These are phyloP conservation scores for Dillenia suffruticosa DNA, from an alignment of 164 flowering plant species.

Conservation along the genomic window DNA sequence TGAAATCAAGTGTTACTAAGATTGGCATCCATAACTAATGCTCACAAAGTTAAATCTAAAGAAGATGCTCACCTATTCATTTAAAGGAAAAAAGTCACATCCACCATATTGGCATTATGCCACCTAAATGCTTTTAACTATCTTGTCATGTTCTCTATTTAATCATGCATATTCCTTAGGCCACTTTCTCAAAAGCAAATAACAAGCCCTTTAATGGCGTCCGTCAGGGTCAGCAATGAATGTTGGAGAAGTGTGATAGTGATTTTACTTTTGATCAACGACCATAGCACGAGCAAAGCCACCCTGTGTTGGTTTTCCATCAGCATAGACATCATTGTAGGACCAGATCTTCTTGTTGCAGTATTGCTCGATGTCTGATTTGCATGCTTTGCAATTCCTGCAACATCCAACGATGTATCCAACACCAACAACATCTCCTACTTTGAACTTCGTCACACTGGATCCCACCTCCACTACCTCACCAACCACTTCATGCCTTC, in stretches of 20 bases:
- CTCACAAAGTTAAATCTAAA: too few relatives aligned
- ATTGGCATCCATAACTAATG: too few relatives aligned
- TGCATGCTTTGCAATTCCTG: conserved; percentile 57
- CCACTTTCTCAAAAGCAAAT: too few relatives aligned
- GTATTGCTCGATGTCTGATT: conserved; percentile 76
- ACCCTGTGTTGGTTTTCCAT: conserved; percentile 90
- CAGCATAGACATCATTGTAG: conserved; percentile 81
- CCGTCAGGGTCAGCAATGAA: too few relatives aligned
- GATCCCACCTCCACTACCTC: conserved; percentile 75
- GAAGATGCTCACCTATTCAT: too few relatives aligned
- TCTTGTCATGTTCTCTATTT: too few relatives aligned
- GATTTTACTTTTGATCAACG: conserved; percentile 73
- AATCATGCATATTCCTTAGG: too few relatives aligned
- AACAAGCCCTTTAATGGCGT: too few relatives aligned
- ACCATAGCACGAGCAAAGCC: conserved; percentile 78
- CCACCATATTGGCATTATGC: too few relatives aligned
- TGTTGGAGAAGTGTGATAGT: neutral
- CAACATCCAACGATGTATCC: conserved; percentile 61
- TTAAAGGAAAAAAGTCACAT: too few relatives aligned
- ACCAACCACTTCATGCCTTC: conserved; percentile 70
- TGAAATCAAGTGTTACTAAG: too few relatives aligned
- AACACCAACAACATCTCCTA: conserved; percentile 60
- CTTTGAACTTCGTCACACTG: conserved; percentile 41
- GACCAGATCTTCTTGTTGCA: conserved; percentile 89
- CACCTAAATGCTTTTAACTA: too few relatives aligned